Conservation (phyloP, 2,329 filamentous ascomycete species). For the Cordyceps fumosorosea region DNA sequence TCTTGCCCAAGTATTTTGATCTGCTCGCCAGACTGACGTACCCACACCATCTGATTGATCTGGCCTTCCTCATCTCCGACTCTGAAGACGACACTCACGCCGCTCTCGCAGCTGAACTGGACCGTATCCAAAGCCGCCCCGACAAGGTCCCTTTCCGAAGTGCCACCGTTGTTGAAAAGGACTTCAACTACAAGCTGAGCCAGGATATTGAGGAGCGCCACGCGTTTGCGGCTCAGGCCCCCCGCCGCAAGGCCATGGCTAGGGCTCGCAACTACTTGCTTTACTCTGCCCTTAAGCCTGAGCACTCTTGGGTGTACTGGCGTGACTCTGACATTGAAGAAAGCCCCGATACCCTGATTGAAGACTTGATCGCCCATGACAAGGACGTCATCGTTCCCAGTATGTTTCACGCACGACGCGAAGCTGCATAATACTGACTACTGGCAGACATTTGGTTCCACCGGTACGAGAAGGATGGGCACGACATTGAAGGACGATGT, state of each 20-base stretch:
- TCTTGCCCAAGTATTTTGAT: constrained; percentile 87
- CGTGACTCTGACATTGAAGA: constrained; percentile 94
- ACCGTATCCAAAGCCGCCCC: constrained; percentile 75
- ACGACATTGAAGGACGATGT: constrained; percentile 94
- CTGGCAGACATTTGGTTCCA: constrained; percentile 90
- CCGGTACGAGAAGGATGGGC: constrained; percentile 66
- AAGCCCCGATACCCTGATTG: constrained; percentile 77
- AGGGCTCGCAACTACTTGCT: constrained; percentile 89
- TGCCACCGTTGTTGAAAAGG: constrained; percentile 80
- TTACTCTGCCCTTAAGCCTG: constrained; percentile 73
- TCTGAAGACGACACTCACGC: constrained; percentile 86
- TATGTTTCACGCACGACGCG: constrained; percentile 41
- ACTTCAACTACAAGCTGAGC: constrained; percentile 70
- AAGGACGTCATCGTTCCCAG: constrained; percentile 90
- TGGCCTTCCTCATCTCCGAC: constrained; percentile 91
- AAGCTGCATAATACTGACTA: constrained; percentile 20
- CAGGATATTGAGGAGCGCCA: constrained; percentile 81
- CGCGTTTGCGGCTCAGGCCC: constrained; percentile 78
- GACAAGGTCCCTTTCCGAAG: constrained; percentile 82
- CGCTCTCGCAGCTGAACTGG: constrained; percentile 76
- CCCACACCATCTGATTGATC: constrained; percentile 89
- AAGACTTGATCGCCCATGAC: constrained; percentile 93
- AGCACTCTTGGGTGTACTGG: constrained; percentile 99
- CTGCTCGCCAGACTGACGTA: constrained; percentile 85
- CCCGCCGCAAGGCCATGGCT: constrained; percentile 84